Evolutionary conservation across 257 asterid genomes (phyloP), one percentile per base, ranked within the genome.

Genomic region (Hygrophila difformis): DNA sequence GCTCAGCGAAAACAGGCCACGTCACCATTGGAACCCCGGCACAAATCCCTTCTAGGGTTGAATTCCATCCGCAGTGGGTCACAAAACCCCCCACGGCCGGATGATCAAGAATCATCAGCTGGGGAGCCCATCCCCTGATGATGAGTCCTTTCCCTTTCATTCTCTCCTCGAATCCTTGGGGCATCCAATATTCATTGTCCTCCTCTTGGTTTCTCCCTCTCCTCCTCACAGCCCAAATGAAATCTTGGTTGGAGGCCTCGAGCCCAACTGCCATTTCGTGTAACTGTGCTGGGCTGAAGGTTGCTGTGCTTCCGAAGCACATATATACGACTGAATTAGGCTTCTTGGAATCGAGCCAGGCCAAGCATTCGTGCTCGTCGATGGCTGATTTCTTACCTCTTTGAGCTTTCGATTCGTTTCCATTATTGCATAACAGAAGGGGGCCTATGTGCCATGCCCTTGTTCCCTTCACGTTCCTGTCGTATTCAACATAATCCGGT

Each of bases 91-190:
- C 76, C 0, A 56, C 17, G 1, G 72, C 39, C 0, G 53, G 39
- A 22, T 69, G 71, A 10, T 56, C 46, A 22, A 69, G 68, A 35
- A 69, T 69, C 70, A 31, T 22, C 51, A 60, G 47, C n/a, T 66
- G 94, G 2, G 87, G 91, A 0, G 92, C 94, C 94, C 94, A 83
- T 1, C 92, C 92, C 37, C 67, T 70, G 51, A 86, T 67, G 20
- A 82, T 61, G 4, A 82, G 4, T 9, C 93, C 94, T 53, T 39
- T 82, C 0, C 53, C 73, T 40, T 50, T 49, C 0, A 10, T 55
- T 44, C 80, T 82, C 22, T 67, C 74, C 47, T 70, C 78, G 5
- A 75, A 87, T 28, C 91, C 91, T 18, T 61, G 16, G 0, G 85
- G 97, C 50, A 80, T 11, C 68, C 74, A 77, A 5, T 70, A 65